phyloP scores from a whole-genome alignment of 148 eudicot species.

The Rhododendron ferrugineum region DNA sequence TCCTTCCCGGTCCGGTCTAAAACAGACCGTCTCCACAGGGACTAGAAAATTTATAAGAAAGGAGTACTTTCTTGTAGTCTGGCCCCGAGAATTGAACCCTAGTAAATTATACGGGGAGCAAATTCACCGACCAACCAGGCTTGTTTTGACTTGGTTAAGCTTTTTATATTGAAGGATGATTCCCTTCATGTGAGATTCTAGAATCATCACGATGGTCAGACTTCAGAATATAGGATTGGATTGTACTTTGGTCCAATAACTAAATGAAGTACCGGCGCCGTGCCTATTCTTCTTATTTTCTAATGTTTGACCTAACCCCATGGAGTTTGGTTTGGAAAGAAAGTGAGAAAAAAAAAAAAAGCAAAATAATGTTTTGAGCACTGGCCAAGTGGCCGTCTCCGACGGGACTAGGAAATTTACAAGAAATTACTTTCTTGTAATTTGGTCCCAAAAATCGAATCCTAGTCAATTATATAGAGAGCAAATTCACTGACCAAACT shows the following conservation, averaged over 20 bases:
- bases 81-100: too few species aligned
- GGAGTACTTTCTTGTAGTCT: not conserved
- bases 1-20: too few species aligned
- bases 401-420: too few species aligned
- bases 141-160: not conserved
- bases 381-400: too few species aligned
- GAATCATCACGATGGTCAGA: not conserved
- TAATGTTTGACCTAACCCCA: not conserved
- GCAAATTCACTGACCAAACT: too few species aligned
- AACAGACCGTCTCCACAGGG: not conserved
- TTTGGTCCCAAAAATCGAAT: too few species aligned
- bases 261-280: not conserved
- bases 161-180: not conserved
- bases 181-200: not conserved
- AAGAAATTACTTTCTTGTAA: too few species aligned
- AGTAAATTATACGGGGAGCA: too few species aligned
- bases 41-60: not conserved
- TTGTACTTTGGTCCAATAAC: not conserved
- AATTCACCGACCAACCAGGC: not conserved
- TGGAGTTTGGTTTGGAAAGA: not conserved
- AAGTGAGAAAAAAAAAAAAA: too few species aligned
- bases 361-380: too few species aligned
- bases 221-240: not conserved
- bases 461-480: too few species aligned
- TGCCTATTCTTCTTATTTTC: not conserved